Evolutionary conservation across 1,284 basidiomycete genomes (phyloP).

Genomic region (Ustilago vetiveriae): DNA sequence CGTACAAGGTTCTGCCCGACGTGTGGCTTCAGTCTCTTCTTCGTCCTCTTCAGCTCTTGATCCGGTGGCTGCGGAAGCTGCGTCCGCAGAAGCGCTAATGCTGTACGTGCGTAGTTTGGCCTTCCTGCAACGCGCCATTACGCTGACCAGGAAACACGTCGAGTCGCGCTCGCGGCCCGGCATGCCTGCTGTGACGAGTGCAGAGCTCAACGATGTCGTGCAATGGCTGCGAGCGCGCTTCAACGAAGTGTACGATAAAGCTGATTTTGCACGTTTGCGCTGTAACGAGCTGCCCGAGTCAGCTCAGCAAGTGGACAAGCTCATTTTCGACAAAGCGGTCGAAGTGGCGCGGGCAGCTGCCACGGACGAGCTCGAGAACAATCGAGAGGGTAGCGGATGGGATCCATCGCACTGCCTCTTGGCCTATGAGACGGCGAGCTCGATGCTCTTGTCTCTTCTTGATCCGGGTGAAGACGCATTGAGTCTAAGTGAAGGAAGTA

Average conservation of each 20-base stretch:
- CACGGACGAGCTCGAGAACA: conserved; percentile 80
- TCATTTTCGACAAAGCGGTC: conserved; percentile 72
- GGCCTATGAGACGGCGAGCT: conserved; percentile 91
- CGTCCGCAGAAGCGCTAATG: conserved; percentile 79
- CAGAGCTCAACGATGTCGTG: conserved; percentile 72
- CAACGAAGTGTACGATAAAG: conserved; percentile 73
- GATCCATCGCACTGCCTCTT: conserved; percentile 82
- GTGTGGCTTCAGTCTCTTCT: conserved; percentile 35
- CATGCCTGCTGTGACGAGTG: conserved; percentile 63
- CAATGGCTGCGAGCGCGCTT: conserved; percentile 73
- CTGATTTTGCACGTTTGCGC: conserved; percentile 71
- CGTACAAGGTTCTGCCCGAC: conserved; percentile 19
- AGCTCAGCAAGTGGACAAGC: conserved; percentile 70
- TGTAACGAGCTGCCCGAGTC: conserved; percentile 70
- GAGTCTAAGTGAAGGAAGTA: conserved; percentile 53
- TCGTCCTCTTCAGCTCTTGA: conserved; percentile 40
- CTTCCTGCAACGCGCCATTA: conserved; percentile 89
- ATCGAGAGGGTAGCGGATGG: conserved; percentile 71
- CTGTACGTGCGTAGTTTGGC: conserved; percentile 92
- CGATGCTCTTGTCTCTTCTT: conserved; percentile 88
- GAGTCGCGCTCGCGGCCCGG: conserved; percentile 55
- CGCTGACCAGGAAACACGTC: conserved; percentile 68
- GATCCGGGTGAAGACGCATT: conserved; percentile 83
- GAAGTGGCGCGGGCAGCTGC: conserved; percentile 85
- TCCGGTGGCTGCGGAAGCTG: conserved; percentile 59